These are phyloP conservation scores for Hysterangium stoloniferum DNA, from an alignment of 768 basidiomycete species.

Conservation along the genomic window DNA sequence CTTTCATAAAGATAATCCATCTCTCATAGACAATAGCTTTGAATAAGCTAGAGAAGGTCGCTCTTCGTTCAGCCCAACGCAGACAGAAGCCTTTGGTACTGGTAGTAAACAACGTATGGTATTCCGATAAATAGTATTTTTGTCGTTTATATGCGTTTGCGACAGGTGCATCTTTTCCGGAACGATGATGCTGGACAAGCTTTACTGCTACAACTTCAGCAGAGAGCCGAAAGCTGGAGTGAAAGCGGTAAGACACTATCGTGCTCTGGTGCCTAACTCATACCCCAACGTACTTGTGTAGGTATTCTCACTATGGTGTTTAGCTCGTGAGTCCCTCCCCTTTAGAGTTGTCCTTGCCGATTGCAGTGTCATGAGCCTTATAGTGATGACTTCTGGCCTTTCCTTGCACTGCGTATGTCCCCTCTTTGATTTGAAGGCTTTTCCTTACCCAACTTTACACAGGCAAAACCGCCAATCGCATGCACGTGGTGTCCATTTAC, in stretches of 20 bases:
- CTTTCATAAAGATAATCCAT: background rate
- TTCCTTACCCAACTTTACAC: slow-evolving; percentile 6
- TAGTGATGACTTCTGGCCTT: slow-evolving; percentile 84
- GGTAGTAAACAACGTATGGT: slow-evolving; percentile 59
- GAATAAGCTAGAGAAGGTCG: slow-evolving; percentile 83
- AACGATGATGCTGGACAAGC: slow-evolving; percentile 72
- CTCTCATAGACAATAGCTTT: slow-evolving; percentile 36
- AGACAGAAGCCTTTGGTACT: slow-evolving; percentile 67
- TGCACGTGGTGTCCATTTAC: slow-evolving; percentile 71
- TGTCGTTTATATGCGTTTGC: background rate
- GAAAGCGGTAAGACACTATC: slow-evolving; percentile 50
- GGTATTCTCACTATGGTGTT: slow-evolving; percentile 77
- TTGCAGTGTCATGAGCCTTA: background rate
- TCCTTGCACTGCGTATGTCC: slow-evolving; percentile 52
- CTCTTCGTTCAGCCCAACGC: slow-evolving; percentile 49
- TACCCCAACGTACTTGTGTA: slow-evolving; percentile 20
- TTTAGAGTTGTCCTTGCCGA: background rate
- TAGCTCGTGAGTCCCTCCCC: slow-evolving; percentile 43
- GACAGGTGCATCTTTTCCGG: slow-evolving; percentile 51
- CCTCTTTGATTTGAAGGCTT: slow-evolving; percentile 12
- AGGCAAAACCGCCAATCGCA: slow-evolving; percentile 66
- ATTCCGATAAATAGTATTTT: background rate
- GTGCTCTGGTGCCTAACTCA: no score
- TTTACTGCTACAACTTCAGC: slow-evolving; percentile 81
- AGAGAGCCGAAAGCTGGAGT: slow-evolving; percentile 80